A percentile compares a stretch with the other conserved stretches of the same genome.
These are phyloP conservation scores for Botryotinia narcissicola DNA, from an alignment of 2,329 filamentous ascomycete species.

Conservation along the genomic window DNA sequence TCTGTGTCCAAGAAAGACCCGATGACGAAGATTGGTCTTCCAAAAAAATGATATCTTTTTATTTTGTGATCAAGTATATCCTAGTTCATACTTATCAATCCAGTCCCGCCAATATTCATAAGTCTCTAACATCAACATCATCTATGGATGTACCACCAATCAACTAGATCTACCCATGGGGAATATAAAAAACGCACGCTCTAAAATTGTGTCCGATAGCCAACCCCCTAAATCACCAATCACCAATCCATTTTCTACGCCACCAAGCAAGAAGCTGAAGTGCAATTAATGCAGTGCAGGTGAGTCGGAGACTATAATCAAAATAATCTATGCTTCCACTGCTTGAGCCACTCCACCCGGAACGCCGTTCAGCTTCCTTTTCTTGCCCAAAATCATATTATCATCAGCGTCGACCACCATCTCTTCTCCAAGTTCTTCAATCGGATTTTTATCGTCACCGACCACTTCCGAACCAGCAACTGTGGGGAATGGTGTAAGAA, in stretches of 20 bases:
- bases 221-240: not conserved
- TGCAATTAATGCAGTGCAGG: slow-evolving; percentile 4
- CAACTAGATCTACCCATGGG: slow-evolving; percentile 3
- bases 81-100: not conserved
- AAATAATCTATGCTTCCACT: slow-evolving; percentile 1
- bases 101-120: not conserved
- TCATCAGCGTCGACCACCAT: slow-evolving; percentile 31
- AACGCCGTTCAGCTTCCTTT: slow-evolving; percentile 20
- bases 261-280: slow-evolving; percentile 10
- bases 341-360: not conserved
- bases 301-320: not conserved
- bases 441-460: slow-evolving; percentile 36
- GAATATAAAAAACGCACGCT: slow-evolving; percentile 9
- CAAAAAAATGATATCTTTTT: not conserved
- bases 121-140: slow-evolving; percentile 4
- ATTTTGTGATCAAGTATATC: not conserved
- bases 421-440: slow-evolving; percentile 36
- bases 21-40: not conserved
- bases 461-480: slow-evolving; percentile 56
- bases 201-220: slow-evolving; percentile 2
- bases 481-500: slow-evolving; percentile 65
- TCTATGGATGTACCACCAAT: not conserved
- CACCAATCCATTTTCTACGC: slow-evolving; percentile 5
- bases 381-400: slow-evolving; percentile 34
- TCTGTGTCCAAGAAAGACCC: not conserved